A percentile compares a stretch with the other conserved stretches of the same genome.
phyloP scores from a whole-genome alignment of 768 basidiomycete genomes.

The Collybiopsis luxurians region DNA sequence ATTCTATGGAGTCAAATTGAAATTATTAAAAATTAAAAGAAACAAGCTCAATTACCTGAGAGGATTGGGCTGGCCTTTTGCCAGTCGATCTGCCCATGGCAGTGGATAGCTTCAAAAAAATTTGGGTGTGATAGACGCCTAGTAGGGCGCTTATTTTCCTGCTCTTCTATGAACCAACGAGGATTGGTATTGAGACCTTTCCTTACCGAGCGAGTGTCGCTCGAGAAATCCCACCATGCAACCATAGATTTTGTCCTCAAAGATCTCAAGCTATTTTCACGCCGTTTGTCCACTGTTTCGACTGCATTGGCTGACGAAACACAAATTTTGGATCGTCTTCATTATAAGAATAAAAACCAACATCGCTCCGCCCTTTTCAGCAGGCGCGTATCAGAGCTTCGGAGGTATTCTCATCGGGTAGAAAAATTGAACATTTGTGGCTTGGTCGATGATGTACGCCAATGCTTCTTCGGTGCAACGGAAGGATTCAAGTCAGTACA shows the following conservation, averaged over 20 bases:
- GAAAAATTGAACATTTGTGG: slow-evolving; percentile 26
- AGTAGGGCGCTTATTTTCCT: not conserved
- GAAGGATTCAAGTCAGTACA: slow-evolving; percentile 33
- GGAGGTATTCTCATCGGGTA: slow-evolving; percentile 46
- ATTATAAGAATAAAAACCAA: slow-evolving; percentile 82
- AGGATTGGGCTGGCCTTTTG: not conserved
- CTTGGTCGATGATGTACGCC: slow-evolving; percentile 37
- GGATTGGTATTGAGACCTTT: not conserved
- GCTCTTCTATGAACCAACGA: not conserved
- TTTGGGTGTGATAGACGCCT: not conserved
- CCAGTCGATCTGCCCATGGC: slow-evolving; percentile 1
- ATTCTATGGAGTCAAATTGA: not conserved
- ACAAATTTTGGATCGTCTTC: slow-evolving; percentile 60
- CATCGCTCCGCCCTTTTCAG: slow-evolving; percentile 70
- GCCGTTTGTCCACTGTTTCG: slow-evolving; percentile 46
- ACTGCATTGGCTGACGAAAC: slow-evolving; percentile 47
- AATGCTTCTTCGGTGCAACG: slow-evolving; percentile 48
- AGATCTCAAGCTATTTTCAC: slow-evolving; percentile 51
- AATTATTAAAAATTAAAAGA: not conserved
- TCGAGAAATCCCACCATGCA: not conserved
- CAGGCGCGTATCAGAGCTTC: slow-evolving; percentile 60
- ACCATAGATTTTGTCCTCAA: slow-evolving; percentile 61
- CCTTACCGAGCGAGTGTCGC: not conserved
- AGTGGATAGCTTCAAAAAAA: not conserved
- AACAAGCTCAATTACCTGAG: not conserved